Evolutionary conservation across 2,329 filamentous ascomycete genomes (phyloP).

Genomic region (Ascochyta koolunga): DNA sequence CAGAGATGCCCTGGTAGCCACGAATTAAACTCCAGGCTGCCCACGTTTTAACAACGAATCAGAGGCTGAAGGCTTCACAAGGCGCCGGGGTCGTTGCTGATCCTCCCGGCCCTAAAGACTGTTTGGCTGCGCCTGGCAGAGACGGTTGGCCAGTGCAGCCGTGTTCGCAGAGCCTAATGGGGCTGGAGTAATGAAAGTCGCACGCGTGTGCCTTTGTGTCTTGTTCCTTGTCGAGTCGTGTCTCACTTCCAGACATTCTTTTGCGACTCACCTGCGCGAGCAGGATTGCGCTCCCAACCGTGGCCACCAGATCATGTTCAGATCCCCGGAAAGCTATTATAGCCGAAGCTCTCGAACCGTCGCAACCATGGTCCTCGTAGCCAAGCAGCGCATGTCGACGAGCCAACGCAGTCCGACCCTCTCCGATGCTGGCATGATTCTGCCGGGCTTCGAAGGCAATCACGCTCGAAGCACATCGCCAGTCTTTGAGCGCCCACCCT

Average conservation of each 20-base stretch:
- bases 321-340: slow-evolving; percentile 27
- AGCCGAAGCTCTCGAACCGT: slow-evolving; percentile 21
- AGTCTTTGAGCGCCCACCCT: slow-evolving; percentile 55
- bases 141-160: slow-evolving; percentile 14
- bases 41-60: slow-evolving; percentile 8
- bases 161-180: slow-evolving; percentile 13
- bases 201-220: slow-evolving; percentile 14
- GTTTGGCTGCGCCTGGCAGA: not conserved
- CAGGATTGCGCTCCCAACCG: slow-evolving; percentile 6
- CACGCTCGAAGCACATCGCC: slow-evolving; percentile 57
- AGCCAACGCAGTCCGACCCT: slow-evolving; percentile 66
- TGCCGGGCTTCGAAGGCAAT: slow-evolving; percentile 63
- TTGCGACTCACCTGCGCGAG: slow-evolving; percentile 5
- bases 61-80: slow-evolving; percentile 1
- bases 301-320: slow-evolving; percentile 25
- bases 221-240: slow-evolving; percentile 8
- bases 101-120: slow-evolving; percentile 14
- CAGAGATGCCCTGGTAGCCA: slow-evolving; percentile 6
- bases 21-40: slow-evolving; percentile 11
- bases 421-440: slow-evolving; percentile 93
- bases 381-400: slow-evolving; percentile 24
- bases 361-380: slow-evolving; percentile 31
- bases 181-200: slow-evolving; percentile 19
- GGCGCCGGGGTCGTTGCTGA: slow-evolving; percentile 14
- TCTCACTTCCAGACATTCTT: slow-evolving; percentile 13